Evolutionary conservation across 2,329 filamentous ascomycete genomes (phyloP), one percentile per base, ranked within the genome.

Genomic region (Claviceps arundinis): DNA sequence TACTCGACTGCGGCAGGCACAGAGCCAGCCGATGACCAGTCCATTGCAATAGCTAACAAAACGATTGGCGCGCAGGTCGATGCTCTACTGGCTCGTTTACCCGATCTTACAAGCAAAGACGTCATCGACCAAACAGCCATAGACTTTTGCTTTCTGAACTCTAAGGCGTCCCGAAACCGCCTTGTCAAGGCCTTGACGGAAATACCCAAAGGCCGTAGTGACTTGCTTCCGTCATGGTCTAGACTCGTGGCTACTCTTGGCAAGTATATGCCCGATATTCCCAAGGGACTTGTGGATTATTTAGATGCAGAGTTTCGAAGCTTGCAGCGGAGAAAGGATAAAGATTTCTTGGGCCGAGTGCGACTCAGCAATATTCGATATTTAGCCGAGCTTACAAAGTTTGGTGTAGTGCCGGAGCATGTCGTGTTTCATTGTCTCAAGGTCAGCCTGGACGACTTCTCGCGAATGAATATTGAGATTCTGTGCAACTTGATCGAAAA

Each of bases 361-460:
- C 85, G 93, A 44, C 84, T 94, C 59, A 84, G 87, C 68, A 97
- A 97, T 64, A 90, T 97, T 56, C 87, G 94, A n/a, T 98, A 98
- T 65, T 81, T 98, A 49, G 90, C 93, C 7, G 93, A 98, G 68
- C 72, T 98, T 63, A 98, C 93, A 54, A 98, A 98, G 64, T 98
- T 98, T 63, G 91, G 93, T 37, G 89, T 96, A 37, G 93, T 98
- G 8, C 93, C 94, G 0, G 93, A 98, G 67, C 93, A 98, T 68
- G 91, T 98, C 57, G 94, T 98, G 51, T 98, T 98, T 64, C 93
- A 98, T 64, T 98, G 93, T 64, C 81, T 98, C 60, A 98, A 96
- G 68, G 91, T 98, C 65, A 94, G 91, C 59, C 72, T 98, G 30
- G 93, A 98, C 61, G 93, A 98, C 63, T 98, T 98, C 64, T 96